Evolutionary conservation across 768 basidiomycete genomes (phyloP).

Genomic region (Mrakia gelida): DNA sequence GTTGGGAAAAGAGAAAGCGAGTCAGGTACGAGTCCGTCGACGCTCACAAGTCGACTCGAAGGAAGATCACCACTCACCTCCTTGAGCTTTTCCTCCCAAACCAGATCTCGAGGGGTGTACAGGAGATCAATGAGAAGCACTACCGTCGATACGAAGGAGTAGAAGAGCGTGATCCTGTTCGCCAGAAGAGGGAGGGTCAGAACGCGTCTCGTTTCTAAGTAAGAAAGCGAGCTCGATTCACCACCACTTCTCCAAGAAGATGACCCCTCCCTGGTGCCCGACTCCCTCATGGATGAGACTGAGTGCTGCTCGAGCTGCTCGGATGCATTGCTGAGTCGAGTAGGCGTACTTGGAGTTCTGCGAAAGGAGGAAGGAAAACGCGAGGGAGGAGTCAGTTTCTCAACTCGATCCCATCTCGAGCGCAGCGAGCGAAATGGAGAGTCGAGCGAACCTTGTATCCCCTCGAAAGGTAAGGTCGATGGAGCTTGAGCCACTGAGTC

Average conservation of each 20-base stretch:
- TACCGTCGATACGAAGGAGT: conserved; percentile 24
- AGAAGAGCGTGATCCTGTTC: conserved; percentile 20
- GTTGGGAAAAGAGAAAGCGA: background rate
- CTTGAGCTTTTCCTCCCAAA: conserved; percentile 24
- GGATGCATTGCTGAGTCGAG: conserved; percentile 45
- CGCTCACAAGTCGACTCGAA: background rate
- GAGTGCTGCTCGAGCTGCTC: conserved; percentile 44
- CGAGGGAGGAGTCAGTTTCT: conserved; percentile 3
- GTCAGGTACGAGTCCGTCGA: background rate
- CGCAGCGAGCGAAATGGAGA: no score
- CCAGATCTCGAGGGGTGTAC: conserved; percentile 12
- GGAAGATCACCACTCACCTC: background rate
- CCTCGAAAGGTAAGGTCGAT: conserved; percentile 44
- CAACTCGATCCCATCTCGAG: no score
- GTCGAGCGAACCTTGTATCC: conserved; percentile 44
- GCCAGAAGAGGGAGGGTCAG: background rate
- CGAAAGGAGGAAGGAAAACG: background rate
- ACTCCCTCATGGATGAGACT: conserved; percentile 40
- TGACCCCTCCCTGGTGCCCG: conserved; percentile 21
- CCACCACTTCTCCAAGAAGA: conserved; percentile 46
- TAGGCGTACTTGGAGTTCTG: conserved; percentile 41
- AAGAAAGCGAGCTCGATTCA: conserved; percentile 7
- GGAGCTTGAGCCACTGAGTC: conserved; percentile 43
- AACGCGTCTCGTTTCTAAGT: background rate
- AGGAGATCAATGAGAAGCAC: conserved; percentile 30